Evolutionary conservation across 1,284 basidiomycete species (phyloP), one percentile per base, ranked within the genome.

Genomic region (Ganoderma sinense): DNA sequence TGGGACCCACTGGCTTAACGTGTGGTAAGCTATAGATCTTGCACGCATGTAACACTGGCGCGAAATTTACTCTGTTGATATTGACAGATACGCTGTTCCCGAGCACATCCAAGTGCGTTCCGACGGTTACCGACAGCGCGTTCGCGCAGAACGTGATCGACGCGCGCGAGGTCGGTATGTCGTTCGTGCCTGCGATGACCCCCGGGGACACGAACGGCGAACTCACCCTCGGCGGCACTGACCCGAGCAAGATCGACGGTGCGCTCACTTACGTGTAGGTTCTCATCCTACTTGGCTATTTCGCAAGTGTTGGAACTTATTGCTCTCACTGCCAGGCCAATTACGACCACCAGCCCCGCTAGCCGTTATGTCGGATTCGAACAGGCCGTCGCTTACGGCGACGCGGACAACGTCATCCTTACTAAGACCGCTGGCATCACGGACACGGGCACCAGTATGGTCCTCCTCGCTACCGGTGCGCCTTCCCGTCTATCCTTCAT

Each of bases 301-400:
- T 2, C 14, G 23, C 3, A 26, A 23, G 48, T 51, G 23, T 5
- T 14, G 23, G 26, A 5, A 26, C 48, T 26, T 4, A 23, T 23
- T 51, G 23, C 23, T 26, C 26, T 26, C 48, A 51, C 41, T 41
- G 2, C 45, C n/a, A 88, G 86, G 5, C 83, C 87, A 10, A 64
- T 87, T 62, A 89, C 88, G 0, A 75, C 73, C 11, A 85, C 84
- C 0, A 75, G 68, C 13, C 90, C 89, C 23, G 82, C 88, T 7
- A 80, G 73, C 64, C 71, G 79, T 48, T 91, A 84, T 81, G 91
- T 89, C 85, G 91, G 90, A n/a, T 88, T 92, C 73, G 81, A 89
- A 75, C 85, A 91, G 78, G 81, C 83, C 61, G 81, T 92, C 67
- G 79, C 79, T 18, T 91, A 89, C 71, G 87, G 88, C 20, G 36